These are phyloP conservation scores for Astragalus glycyphyllos DNA, from an alignment of 306 rosid species.

Conservation along the genomic window DNA sequence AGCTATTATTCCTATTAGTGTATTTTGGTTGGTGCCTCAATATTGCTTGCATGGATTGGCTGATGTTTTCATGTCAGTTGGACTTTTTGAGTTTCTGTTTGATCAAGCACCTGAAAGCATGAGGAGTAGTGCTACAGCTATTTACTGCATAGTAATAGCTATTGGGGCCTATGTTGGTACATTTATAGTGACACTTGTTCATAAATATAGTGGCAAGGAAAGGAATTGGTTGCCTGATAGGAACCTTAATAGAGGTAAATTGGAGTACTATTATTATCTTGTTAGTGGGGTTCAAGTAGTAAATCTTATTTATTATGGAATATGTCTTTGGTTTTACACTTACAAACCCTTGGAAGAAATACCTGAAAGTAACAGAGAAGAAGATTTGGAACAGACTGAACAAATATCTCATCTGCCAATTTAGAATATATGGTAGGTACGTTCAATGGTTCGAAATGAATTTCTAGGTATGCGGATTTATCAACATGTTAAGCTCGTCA, in stretches of 20 bases:
- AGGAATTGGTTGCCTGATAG: conserved; percentile 67
- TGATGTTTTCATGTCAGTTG: conserved; percentile 71
- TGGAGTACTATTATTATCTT: conserved; percentile 67
- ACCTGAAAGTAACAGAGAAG: neutral
- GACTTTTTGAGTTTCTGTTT: conserved; percentile 76
- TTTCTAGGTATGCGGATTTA: too few species aligned
- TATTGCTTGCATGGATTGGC: conserved; percentile 61
- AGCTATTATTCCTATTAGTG: neutral
- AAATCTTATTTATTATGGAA: conserved; percentile 50
- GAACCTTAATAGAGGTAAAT: conserved; percentile 51
- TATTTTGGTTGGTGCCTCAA: conserved; percentile 46
- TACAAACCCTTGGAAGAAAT: conserved; percentile 40
- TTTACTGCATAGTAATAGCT: conserved; percentile 57
- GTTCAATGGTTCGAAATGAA: too few species aligned
- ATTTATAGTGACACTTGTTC: conserved; percentile 58
- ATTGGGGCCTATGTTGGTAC: conserved; percentile 61
- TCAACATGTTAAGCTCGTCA: too few species aligned
- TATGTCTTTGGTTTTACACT: conserved; percentile 43
- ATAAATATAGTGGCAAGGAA: conserved; percentile 48
- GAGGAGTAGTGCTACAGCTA: conserved; percentile 70
- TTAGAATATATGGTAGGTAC: neutral
- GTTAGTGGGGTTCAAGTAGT: conserved; percentile 64
- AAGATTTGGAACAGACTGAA: conserved; percentile 33
- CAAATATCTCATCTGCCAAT: conserved; percentile 9
- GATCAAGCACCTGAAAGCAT: conserved; percentile 83